Evolutionary conservation across 2,329 filamentous ascomycete species (phyloP).

Genomic region (Malbranchea cinnamomea): DNA sequence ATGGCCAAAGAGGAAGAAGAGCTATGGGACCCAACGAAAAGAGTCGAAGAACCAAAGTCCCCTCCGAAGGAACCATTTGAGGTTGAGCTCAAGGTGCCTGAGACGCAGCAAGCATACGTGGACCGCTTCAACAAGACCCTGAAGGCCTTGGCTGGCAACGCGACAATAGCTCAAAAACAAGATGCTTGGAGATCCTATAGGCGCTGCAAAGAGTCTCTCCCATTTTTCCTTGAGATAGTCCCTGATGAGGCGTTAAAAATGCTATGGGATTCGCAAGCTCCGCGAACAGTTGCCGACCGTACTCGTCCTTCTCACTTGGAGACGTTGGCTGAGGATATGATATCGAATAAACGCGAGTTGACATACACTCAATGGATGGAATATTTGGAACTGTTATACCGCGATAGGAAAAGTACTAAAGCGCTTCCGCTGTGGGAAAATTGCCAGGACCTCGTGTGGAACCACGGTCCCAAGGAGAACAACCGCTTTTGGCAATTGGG

Average conservation of each 20-base stretch:
- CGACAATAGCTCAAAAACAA: constrained; percentile 17
- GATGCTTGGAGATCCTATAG: constrained; percentile 37
- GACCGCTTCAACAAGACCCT: constrained; percentile 27
- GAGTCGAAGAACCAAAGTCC: constrained; percentile 10
- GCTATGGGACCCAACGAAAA: constrained; percentile 19
- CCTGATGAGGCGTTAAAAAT: constrained; percentile 46
- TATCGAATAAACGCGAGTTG: constrained; percentile 41
- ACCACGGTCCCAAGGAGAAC: constrained; percentile 21
- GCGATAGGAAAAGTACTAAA: constrained; percentile 43
- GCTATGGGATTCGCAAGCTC: constrained; percentile 46
- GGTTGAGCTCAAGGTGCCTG: constrained; percentile 19
- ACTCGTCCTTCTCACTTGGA: constrained; percentile 42
- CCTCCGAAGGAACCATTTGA: constrained; percentile 15
- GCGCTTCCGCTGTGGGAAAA: constrained; percentile 52
- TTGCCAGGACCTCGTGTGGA: constrained; percentile 38
- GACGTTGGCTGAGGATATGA: constrained; percentile 51
- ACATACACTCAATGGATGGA: constrained; percentile 45
- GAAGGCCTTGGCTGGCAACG: constrained; percentile 16
- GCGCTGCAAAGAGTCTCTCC: constrained; percentile 32
- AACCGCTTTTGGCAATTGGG: constrained; percentile 34
- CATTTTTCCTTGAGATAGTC: constrained; percentile 39
- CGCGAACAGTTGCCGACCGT: constrained; percentile 29
- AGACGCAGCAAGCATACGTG: constrained; percentile 24
- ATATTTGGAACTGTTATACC: constrained; percentile 53
- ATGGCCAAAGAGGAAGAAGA: constrained; percentile 22